Evolutionary conservation across 164 flowering plant species (phyloP).

Genomic region (Magnolia changhungtana): DNA sequence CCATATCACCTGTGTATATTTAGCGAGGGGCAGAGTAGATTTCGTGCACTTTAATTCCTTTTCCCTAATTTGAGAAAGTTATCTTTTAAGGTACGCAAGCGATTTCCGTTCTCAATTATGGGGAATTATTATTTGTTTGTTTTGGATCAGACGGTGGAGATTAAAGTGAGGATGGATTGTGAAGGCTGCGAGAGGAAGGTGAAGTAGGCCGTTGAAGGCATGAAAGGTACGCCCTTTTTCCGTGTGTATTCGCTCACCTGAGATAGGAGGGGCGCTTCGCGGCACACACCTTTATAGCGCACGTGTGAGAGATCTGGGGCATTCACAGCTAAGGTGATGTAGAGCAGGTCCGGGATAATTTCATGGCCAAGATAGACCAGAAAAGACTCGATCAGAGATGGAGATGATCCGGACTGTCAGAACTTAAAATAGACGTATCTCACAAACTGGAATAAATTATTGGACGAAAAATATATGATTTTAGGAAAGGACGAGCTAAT

Average conservation of each 20-base stretch:
- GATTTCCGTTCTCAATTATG: not conserved
- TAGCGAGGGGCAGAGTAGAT: no score
- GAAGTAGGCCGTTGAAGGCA: slow-evolving; percentile 62
- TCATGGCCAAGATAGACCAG: no score
- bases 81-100: not conserved
- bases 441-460: no score
- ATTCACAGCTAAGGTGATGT: not conserved
- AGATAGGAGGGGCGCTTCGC: not conserved
- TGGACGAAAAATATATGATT: no score
- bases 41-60: not conserved
- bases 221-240: slow-evolving; percentile 40
- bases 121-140: not conserved
- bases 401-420: no score
- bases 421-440: no score
- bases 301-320: not conserved
- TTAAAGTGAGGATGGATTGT: slow-evolving; percentile 82
- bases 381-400: no score
- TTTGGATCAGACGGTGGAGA: slow-evolving; percentile 73
- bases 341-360: no score
- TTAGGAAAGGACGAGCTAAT: no score
- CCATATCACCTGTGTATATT: no score
- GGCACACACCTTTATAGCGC: not conserved
- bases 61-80: not conserved
- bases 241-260: not conserved
- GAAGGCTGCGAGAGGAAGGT: slow-evolving; percentile 91